These are phyloP conservation scores for Posidonia australis DNA, from an alignment of 106 monocot genomes.

Conservation along the genomic window DNA sequence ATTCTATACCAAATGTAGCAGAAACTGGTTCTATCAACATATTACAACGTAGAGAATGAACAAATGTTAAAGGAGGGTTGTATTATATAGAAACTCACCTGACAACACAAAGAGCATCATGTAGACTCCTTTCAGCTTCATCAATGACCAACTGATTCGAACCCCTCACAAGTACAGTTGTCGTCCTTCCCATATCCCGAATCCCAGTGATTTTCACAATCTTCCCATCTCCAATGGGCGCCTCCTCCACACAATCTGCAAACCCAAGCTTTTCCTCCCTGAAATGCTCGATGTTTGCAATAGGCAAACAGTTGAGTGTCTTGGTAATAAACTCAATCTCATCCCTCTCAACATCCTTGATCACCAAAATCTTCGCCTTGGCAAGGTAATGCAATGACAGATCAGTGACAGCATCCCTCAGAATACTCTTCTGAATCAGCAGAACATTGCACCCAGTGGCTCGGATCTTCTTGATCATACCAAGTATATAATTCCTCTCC, in stretches of 20 bases:
- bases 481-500: constrained; percentile 77
- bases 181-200: constrained; percentile 79
- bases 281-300: constrained; percentile 93
- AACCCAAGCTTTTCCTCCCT: constrained; percentile 80
- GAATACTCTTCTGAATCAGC: constrained; percentile 90
- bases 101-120: constrained; percentile 94
- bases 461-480: constrained; percentile 92
- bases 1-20: too few relatives aligned
- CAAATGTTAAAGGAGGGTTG: neutral
- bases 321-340: constrained; percentile 96
- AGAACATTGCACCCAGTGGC: constrained; percentile 82
- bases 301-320: constrained; percentile 87
- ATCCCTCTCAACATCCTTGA: constrained; percentile 91
- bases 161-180: constrained; percentile 75
- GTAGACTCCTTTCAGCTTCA: constrained; percentile 91
- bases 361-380: constrained; percentile 84
- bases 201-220: constrained; percentile 79
- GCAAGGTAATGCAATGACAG: constrained; percentile 89
- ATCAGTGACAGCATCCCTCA: constrained; percentile 91
- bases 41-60: too few relatives aligned
- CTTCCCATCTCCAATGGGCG: constrained; percentile 74
- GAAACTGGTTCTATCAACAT: too few relatives aligned
- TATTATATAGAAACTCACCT: constrained; percentile 33
- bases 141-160: constrained; percentile 80
- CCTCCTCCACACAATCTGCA: constrained; percentile 81